Percentiles rank a stretch among this genome's conserved stretches.
phyloP scores from a whole-genome alignment of 2,329 filamentous ascomycete species.

The Pestalotiopsis sp. region DNA sequence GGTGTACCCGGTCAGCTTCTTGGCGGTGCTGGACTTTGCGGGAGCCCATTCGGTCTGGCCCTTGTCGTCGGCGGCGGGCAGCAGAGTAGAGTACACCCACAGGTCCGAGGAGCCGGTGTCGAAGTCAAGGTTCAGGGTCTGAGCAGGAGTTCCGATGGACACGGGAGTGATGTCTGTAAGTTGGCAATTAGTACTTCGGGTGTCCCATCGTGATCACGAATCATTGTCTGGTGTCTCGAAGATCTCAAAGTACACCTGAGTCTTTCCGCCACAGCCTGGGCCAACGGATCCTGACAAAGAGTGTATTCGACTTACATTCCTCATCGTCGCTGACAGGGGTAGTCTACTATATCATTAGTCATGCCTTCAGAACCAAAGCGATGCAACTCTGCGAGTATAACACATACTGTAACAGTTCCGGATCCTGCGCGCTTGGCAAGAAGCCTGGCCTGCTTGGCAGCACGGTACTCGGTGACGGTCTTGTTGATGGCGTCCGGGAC shows the following conservation, averaged over 20 bases:
- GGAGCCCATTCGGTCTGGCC: slow-evolving; percentile 26
- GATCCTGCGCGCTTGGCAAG: slow-evolving; percentile 14
- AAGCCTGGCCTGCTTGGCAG: slow-evolving; percentile 18
- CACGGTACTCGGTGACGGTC: slow-evolving; percentile 23
- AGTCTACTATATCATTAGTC: neutral
- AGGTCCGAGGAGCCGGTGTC: slow-evolving; percentile 31
- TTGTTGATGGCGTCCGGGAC: slow-evolving; percentile 27
- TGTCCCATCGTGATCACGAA: neutral
- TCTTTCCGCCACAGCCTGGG: no score
- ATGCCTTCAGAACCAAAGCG: slow-evolving; percentile 11
- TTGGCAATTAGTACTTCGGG: neutral
- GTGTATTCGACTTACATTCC: neutral
- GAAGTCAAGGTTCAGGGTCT: slow-evolving; percentile 29
- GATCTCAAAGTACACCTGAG: neutral
- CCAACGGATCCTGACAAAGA: no score
- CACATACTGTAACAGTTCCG: slow-evolving; percentile 18
- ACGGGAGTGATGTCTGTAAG: slow-evolving; percentile 17
- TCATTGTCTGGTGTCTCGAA: neutral
- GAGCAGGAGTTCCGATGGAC: slow-evolving; percentile 25
- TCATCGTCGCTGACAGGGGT: slow-evolving; percentile 1
- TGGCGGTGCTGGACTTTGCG: slow-evolving; percentile 19
- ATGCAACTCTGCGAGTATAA: slow-evolving; percentile 13
- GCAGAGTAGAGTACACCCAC: slow-evolving; percentile 28
- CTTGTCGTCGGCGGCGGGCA: slow-evolving; percentile 14
- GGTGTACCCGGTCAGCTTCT: slow-evolving; percentile 18